Evolutionary conservation across 257 asterid species (phyloP), one percentile per base, ranked within the genome.

Genomic region (Catharanthus roseus): DNA sequence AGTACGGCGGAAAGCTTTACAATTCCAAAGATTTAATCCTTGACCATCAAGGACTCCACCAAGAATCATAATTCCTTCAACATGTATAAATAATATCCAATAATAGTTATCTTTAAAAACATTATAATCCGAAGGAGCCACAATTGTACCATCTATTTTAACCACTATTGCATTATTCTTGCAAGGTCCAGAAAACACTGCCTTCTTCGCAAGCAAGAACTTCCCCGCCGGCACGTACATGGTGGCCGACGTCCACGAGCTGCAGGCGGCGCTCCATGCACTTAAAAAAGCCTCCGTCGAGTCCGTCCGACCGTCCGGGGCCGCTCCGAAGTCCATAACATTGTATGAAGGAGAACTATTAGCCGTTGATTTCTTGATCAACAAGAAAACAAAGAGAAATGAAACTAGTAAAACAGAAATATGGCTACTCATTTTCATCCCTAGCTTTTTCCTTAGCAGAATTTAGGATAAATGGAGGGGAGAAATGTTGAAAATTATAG

Each of bases 31-130:
- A 69, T 31, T 12, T 62, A 64, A 4, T 11, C 82, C 82, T 78
- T 65, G 78, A 8, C 82, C 82, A 50, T 78, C 79, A 38, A 78
- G 73, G 12, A 50, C 58, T 41, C 81, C 80, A 41, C 70, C 70
- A 3, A 41, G 29, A 65, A 65, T 42, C 11, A 4, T 13, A 42
- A 65, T n/a, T 23, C 56, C 70, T 11, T 39, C 36, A 42, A 65
- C 36, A 12, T 18, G 21, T 8, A 10, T 2, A 65, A 65, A 65
- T 3, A 39, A 6, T 19, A 65, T 39, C 70, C 70, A 65, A 13
- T 39, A 39, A 23, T 65, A 24, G 6, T 10, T 7, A 0, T 23
- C 10, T 3, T 7, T 19, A 15, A 65, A 65, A 26, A 26, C 11
- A 36, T 24, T 42, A 36, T 65, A 65, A 39, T 42, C 34, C 26